These are phyloP conservation scores for Phytophthora idaei DNA, from an alignment of 352 stramenopile species.

Conservation along the genomic window DNA sequence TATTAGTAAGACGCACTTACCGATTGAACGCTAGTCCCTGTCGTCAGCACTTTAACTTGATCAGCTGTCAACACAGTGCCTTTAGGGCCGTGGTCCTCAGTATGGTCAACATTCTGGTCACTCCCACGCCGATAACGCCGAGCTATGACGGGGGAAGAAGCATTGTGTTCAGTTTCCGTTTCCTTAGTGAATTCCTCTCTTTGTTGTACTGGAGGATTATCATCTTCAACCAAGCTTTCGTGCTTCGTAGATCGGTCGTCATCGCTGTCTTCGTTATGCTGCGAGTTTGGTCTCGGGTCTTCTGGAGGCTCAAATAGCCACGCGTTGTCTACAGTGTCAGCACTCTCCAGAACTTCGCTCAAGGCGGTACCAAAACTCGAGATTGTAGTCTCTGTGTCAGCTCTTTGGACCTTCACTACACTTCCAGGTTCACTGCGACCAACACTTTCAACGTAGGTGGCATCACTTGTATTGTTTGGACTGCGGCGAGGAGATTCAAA, in stretches of 20 bases:
- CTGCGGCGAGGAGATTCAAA: conserved; percentile 26
- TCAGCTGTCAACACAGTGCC: conserved; percentile 4
- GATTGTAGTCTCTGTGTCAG: conserved; percentile 40
- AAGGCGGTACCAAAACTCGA: conserved; percentile 28
- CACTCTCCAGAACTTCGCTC: conserved; percentile 27
- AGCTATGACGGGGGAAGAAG: conserved; percentile 19
- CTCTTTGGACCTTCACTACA: conserved; percentile 28
- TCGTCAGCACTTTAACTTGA: conserved; percentile 11
- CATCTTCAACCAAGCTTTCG: conserved; percentile 20
- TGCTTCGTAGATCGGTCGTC: conserved; percentile 18
- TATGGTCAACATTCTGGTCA: background rate
- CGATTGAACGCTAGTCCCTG: conserved; percentile 24
- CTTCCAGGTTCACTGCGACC: conserved; percentile 19
- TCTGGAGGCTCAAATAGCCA: conserved; percentile 40
- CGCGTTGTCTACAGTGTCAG: conserved; percentile 24
- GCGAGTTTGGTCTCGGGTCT: conserved; percentile 2
- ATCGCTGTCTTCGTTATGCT: conserved; percentile 15
- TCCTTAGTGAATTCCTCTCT: conserved; percentile 1
- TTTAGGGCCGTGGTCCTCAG: background rate
- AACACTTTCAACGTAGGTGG: conserved; percentile 16
- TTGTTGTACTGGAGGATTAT: background rate
- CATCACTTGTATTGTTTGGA: conserved; percentile 27
- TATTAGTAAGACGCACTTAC: conserved; percentile 3
- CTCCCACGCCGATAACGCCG: conserved; percentile 18
- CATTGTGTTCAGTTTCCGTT: conserved; percentile 1